Percentiles rank a stretch among this genome's conserved stretches.
These are phyloP conservation scores for Polytolypa hystricis DNA, from an alignment of 2,329 filamentous ascomycete genomes.

Conservation along the genomic window DNA sequence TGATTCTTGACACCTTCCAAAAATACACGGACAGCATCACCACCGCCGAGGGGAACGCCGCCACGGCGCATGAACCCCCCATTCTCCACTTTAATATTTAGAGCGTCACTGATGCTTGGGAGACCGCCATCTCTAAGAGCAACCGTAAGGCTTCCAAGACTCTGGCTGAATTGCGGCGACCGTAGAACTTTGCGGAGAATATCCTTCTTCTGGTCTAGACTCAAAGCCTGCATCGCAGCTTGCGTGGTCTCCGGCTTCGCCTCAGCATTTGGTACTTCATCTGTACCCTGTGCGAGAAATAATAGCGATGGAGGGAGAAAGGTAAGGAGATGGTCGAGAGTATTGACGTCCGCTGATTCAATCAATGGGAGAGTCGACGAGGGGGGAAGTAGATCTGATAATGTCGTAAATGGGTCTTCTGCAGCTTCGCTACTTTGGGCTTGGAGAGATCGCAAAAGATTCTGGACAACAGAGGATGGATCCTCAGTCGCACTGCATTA, in stretches of 20 bases:
- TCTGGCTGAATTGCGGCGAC: conserved; percentile 85
- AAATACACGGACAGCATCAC: conserved; percentile 82
- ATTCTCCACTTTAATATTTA: conserved; percentile 70
- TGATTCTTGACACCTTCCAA: conserved; percentile 76
- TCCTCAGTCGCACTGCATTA: conserved; percentile 40
- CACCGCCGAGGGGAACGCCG: conserved; percentile 74
- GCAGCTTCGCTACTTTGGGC: conserved; percentile 41
- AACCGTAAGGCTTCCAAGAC: conserved; percentile 70
- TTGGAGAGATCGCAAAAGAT: conserved; percentile 70
- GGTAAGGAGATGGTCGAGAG: conserved; percentile 62
- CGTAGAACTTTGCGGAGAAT: conserved; percentile 72
- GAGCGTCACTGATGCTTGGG: conserved; percentile 76
- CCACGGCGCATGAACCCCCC: conserved; percentile 70
- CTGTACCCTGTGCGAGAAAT: conserved; percentile 59
- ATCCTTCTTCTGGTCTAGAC: conserved; percentile 63
- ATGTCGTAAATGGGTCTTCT: conserved; percentile 63
- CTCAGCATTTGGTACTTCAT: conserved; percentile 47
- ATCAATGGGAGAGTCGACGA: conserved; percentile 68
- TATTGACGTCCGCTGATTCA: conserved; percentile 51
- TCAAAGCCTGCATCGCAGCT: conserved; percentile 63
- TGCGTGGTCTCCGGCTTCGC: conserved; percentile 57
- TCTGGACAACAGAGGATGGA: conserved; percentile 68
- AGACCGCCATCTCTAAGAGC: conserved; percentile 83
- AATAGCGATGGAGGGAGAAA: conserved; percentile 71
- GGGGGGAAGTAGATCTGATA: conserved; percentile 74